Percentiles rank a stretch among this genome's conserved stretches.
Evolutionary conservation across 176 grass and related monocot species (phyloP).

Genomic region (Aegilops bicornis): DNA sequence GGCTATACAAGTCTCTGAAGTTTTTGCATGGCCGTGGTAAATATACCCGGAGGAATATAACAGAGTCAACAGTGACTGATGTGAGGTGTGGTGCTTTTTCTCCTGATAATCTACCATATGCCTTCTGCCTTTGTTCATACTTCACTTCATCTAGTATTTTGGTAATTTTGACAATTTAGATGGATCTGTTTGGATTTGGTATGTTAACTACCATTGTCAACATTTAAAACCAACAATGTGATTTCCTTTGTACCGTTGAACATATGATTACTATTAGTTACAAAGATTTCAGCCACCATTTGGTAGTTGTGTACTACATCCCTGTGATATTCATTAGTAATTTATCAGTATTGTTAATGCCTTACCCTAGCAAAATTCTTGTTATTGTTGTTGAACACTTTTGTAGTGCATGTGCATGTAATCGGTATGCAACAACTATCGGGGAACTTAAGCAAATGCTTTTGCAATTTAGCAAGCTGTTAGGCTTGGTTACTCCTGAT

Average conservation of each 20-base stretch:
- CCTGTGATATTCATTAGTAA: constrained; percentile 1
- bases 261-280: background rate
- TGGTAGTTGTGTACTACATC: background rate
- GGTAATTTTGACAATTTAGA: background rate
- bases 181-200: background rate
- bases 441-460: background rate
- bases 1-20: constrained; percentile 91
- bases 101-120: constrained; percentile 5
- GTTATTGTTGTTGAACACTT: background rate
- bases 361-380: background rate
- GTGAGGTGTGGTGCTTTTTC: constrained; percentile 59
- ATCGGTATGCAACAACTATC: background rate
- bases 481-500: constrained; percentile 10
- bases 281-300: background rate
- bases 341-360: background rate
- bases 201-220: background rate
- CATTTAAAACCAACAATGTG: background rate
- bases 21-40: constrained; percentile 93
- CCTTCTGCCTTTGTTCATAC: background rate
- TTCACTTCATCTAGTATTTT: background rate
- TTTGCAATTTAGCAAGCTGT: background rate
- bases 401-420: constrained; percentile 15
- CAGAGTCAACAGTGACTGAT: constrained; percentile 82
- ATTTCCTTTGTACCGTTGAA: background rate
- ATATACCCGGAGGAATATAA: constrained; percentile 73